Percentiles rank a stretch among this genome's conserved stretches.
These are phyloP conservation scores for Staphylotrichum tortipilum DNA, from an alignment of 495 filamentous ascomycete species.

Conservation along the genomic window DNA sequence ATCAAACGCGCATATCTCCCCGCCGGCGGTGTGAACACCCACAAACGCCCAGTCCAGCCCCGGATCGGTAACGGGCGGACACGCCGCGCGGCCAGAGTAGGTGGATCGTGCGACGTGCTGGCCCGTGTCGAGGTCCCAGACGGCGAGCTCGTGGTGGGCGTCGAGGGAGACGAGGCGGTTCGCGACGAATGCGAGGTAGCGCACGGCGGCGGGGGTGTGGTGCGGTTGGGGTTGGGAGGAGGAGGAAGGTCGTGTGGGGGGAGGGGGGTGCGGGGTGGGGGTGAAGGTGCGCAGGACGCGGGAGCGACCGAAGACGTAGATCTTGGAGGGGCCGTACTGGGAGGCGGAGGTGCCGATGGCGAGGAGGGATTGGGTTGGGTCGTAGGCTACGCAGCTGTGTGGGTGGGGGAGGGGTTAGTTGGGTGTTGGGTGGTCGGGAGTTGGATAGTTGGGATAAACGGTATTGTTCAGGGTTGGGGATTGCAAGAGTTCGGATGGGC, in stretches of 20 bases:
- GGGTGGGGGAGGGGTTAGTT: neutral
- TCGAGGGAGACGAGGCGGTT: conserved; percentile 79
- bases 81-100: conserved; percentile 57
- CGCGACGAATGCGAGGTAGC: conserved; percentile 41
- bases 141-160: conserved; percentile 67
- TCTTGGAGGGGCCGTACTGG: conserved; percentile 65
- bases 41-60: conserved; percentile 86
- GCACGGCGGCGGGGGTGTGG: conserved; percentile 11
- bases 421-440: neutral
- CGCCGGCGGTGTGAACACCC: conserved; percentile 64
- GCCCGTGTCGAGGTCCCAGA: conserved; percentile 64
- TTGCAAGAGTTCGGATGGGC: too few relatives aligned
- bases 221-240: neutral
- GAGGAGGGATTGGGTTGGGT: conserved; percentile 85
- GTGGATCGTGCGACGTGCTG: conserved; percentile 54
- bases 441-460: too few relatives aligned
- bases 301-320: conserved; percentile 83
- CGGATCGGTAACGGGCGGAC: conserved; percentile 64
- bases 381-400: conserved; percentile 71
- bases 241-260: neutral
- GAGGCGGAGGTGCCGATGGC: conserved; percentile 86
- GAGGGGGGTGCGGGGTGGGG: conserved; percentile 40
- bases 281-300: conserved; percentile 68
- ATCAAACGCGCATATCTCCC: conserved; percentile 83
- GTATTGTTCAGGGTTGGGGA: neutral